Percentiles rank a stretch among this genome's conserved stretches.
Conservation (phyloP, 2,329 filamentous ascomycete genomes). For the Hirsutella thompsonii region DNA sequence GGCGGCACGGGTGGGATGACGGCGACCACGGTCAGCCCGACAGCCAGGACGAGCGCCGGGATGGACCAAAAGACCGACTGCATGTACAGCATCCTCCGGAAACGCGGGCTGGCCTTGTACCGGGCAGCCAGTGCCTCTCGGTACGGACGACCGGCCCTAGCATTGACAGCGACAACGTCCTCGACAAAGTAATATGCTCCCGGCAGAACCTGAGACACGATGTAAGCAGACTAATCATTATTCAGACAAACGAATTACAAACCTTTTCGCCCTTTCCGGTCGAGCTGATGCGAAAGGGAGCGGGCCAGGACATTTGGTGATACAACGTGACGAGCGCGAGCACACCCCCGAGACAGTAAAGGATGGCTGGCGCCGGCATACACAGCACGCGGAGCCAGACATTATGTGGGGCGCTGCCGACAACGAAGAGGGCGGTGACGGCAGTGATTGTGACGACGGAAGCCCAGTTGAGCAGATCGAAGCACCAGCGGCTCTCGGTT, state of each 20-base stretch:
- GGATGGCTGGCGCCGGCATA: constrained; percentile 37
- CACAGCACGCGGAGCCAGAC: constrained; percentile 36
- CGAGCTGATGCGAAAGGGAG: constrained; percentile 52
- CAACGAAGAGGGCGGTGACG: constrained; percentile 36
- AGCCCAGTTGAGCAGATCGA: constrained; percentile 35
- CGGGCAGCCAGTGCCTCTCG: constrained; percentile 27
- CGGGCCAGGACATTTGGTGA: constrained; percentile 24
- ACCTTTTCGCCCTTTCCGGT: constrained; percentile 40
- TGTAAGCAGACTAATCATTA: background rate
- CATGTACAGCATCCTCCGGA: constrained; percentile 25
- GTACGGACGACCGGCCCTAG: constrained; percentile 35
- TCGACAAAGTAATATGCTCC: constrained; percentile 53
- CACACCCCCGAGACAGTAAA: constrained; percentile 31
- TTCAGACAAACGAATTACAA: background rate
- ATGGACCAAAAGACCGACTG: constrained; percentile 29
- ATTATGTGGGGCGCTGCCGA: constrained; percentile 35
- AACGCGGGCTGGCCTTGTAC: constrained; percentile 27
- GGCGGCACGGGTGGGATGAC: constrained; percentile 20
- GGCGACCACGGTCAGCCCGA: constrained; percentile 21
- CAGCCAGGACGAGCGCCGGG: constrained; percentile 22
- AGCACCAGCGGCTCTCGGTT: constrained; percentile 30
- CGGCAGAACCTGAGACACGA: constrained; percentile 32
- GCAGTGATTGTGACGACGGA: constrained; percentile 32
- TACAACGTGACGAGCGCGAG: constrained; percentile 23
- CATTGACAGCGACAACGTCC: constrained; percentile 55